Evolutionary conservation across 805 yeast genomes (phyloP).

Genomic region (Barnettozyma siamensis): DNA sequence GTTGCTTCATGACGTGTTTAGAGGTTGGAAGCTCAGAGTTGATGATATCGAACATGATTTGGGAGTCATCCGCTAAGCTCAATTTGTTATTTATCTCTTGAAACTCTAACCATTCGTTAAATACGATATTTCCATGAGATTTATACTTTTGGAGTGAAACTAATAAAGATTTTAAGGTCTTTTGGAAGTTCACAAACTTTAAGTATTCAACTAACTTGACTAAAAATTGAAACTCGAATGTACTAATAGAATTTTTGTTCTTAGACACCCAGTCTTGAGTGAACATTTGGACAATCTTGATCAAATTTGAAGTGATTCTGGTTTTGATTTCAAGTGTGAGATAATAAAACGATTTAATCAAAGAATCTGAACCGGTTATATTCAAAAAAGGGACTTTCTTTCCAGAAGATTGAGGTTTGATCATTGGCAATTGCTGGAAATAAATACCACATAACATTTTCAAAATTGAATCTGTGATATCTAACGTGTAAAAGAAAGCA

Average conservation of each 20-base stretch:
- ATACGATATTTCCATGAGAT: neutral
- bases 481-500: constrained; percentile 7
- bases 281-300: constrained; percentile 27
- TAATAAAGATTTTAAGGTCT: constrained; percentile 11
- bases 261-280: constrained; percentile 27
- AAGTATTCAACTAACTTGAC: constrained; percentile 15
- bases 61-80: constrained; percentile 7
- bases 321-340: constrained; percentile 30
- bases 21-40: neutral
- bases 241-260: constrained; percentile 10
- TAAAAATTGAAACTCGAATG: constrained; percentile 17
- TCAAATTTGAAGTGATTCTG: constrained; percentile 27
- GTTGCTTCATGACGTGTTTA: no score
- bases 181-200: constrained; percentile 17
- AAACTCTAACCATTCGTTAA: constrained; percentile 14
- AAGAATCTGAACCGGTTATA: constrained; percentile 21
- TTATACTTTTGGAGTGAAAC: constrained; percentile 11
- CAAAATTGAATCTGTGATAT: constrained; percentile 15
- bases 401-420: constrained; percentile 7
- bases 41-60: constrained; percentile 4
- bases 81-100: constrained; percentile 13
- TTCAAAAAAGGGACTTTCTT: neutral
- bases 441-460: constrained; percentile 22
- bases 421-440: constrained; percentile 12
- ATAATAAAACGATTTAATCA: constrained; percentile 30